Evolutionary conservation across 371 early-diverging fungal genomes (phyloP), one percentile per base, ranked within the genome.

Genomic region (Apophysomyces trapeziformis): DNA sequence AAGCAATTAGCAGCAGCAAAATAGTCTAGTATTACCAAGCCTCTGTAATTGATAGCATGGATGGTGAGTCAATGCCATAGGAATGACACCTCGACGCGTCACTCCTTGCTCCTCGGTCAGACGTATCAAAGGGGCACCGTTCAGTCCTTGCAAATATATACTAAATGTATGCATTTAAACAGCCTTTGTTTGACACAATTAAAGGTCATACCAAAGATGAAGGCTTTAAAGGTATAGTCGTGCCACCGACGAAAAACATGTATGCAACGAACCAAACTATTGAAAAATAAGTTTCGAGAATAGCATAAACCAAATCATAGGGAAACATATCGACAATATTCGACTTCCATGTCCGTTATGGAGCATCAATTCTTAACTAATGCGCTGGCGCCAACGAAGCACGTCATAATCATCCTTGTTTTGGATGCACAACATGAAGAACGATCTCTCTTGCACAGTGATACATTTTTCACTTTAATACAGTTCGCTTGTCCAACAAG

Each of bases 181-280:
- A 7, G 61, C 39, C 9, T 62, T 26, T 8, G 66, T 38, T n/a
- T 63, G 65, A 12, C n/a, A 12, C 46, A 77, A 70, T 5, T 68
- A 62, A 3, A 78, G 59, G 16, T 68, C 45, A 37, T 66, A 69
- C 78, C 75, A 78, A 5, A 78, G 58, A 36, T 57, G 60, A 5
- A 67, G 61, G 7, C 35, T 67, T 59, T 16, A 0, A 57, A 35
- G 2, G 75, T 45, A 44, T 62, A 75, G 0, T 43, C 16, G 21
- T 65, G 60, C 78, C 78, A 78, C 0, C 44, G 58, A 2, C 47
- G 65, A 0, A 73, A 78, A 0, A 75, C 78, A 1, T 68, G 41
- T 2, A 66, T 66, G 47, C 73, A 75, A 9, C 56, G 56, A 2
- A 66, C 75, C 36, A 74, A 26, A 36, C 66, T 63, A 0, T 45